Evolutionary conservation across 1,139 yeast species (phyloP), one percentile per base, ranked within the genome.

Genomic region (Pneumocystis murina): DNA sequence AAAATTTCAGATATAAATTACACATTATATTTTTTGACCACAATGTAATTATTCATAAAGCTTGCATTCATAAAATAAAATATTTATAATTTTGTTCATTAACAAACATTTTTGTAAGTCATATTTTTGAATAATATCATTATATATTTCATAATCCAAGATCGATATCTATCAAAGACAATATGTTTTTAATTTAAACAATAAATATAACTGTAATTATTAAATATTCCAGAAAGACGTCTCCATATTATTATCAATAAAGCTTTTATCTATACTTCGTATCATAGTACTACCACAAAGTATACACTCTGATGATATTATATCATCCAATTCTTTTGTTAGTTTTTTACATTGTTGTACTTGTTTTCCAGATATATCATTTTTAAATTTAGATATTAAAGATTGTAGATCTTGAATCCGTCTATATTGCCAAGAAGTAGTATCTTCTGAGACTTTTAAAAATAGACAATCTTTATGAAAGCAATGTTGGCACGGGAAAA

Each of bases 401-500:
- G 64, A 58, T 38, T 64, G 66, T 62, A 85, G 75, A 62, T 78
- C 80, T 61, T 82, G 80, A 63, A 86, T 80, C 57, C 82, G 77
- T 71, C 83, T 84, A 70, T 85, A 84, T 66, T 85, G 79, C 61
- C 83, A 80, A 71, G 85, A 86, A 70, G 89, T 89, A 48, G 85
- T 83, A 12, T 86, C 84, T 64, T 79, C 78, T 63, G 85, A 72
- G 58, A 86, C 80, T 54, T 76, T 76, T 65, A 83, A 81, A 4
- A 87, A 81, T 36, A 90, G 74, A 74, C 98, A 94, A 70, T 90
- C 96, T 64, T 85, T 85, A 72, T 94, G 98, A 76, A 87, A 87
- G 7, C 88, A 84, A 74, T 92, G 98, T 66, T 83, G 86, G 71
- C 98, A 92, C 0, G 97, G 96, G 71, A 90, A 92, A 12, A 86